Evolutionary conservation across 805 yeast species (phyloP).

Genomic region (Hanseniaspora clermontiae): DNA sequence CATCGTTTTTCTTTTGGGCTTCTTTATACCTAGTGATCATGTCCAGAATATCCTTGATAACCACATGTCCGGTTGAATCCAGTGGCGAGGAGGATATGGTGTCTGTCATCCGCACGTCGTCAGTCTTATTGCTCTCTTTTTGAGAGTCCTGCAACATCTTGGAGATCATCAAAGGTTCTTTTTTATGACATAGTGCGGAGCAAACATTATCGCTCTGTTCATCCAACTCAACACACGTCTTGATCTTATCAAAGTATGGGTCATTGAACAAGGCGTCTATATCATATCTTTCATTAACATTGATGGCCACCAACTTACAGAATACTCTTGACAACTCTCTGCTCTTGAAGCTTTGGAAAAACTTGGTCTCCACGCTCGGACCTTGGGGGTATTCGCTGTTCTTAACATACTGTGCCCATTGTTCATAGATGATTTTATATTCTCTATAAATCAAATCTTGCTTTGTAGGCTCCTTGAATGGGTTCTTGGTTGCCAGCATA

Average conservation of each 20-base stretch:
- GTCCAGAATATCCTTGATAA: neutral
- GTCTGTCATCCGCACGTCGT: neutral
- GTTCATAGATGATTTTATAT: conserved; percentile 34
- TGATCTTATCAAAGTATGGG: conserved; percentile 49
- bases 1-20: neutral
- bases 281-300: conserved; percentile 40
- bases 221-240: conserved; percentile 36
- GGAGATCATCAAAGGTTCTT: conserved; percentile 9
- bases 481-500: conserved; percentile 44
- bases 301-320: conserved; percentile 64
- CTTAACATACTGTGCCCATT: neutral
- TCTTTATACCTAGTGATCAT: neutral
- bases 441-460: conserved; percentile 44
- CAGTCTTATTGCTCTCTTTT: neutral
- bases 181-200: neutral
- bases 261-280: conserved; percentile 44
- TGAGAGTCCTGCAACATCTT: neutral
- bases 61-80: conserved; percentile 3
- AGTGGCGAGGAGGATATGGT: conserved; percentile 4
- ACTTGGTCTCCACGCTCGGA: conserved; percentile 62
- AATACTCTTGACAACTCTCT: conserved; percentile 55
- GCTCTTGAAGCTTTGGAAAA: conserved; percentile 49
- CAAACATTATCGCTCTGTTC: neutral
- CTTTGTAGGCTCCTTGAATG: conserved; percentile 41
- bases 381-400: conserved; percentile 23